Conservation (phyloP, 768 basidiomycete genomes). For the Trametes cingulata region DNA sequence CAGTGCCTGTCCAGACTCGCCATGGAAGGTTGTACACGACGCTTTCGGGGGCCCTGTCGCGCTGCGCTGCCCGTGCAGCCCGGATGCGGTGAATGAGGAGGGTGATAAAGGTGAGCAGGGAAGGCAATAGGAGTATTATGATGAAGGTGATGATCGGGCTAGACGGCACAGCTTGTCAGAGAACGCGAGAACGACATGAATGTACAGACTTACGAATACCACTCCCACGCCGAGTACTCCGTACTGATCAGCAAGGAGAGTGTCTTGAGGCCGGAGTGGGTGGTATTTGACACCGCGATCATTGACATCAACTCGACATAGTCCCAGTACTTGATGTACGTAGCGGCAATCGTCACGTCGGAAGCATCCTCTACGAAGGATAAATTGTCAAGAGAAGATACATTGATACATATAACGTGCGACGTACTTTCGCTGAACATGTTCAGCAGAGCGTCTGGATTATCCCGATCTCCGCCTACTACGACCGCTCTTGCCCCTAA, state of each 20-base stretch:
- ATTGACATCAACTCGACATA: conserved; percentile 70
- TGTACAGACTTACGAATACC: conserved; percentile 75
- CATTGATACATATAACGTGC: conserved; percentile 6
- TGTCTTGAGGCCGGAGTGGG: conserved; percentile 74
- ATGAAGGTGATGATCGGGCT: conserved; percentile 87
- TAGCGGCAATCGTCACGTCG: conserved; percentile 80
- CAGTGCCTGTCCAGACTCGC: conserved; percentile 77
- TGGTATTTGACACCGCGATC: conserved; percentile 73
- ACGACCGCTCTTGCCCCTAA: conserved; percentile 87
- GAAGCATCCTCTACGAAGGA: conserved; percentile 76
- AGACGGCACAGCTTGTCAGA: not conserved
- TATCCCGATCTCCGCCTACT: conserved; percentile 84
- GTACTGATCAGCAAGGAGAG: conserved; percentile 76
- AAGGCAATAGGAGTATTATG: conserved; percentile 87
- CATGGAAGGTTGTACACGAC: conserved; percentile 79
- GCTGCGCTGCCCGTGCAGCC: conserved; percentile 75
- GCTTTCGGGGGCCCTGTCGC: conserved; percentile 81
- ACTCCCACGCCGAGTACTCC: conserved; percentile 85
- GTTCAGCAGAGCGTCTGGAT: conserved; percentile 77
- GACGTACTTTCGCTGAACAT: conserved; percentile 88
- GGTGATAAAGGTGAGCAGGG: conserved; percentile 84
- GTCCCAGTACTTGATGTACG: conserved; percentile 85
- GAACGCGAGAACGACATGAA: not conserved
- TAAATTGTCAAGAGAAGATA: conserved; percentile 7
- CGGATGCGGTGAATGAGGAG: conserved; percentile 89